Conservation (phyloP, 208 protist species). For the Blastocrithidia nonstop region DNA sequence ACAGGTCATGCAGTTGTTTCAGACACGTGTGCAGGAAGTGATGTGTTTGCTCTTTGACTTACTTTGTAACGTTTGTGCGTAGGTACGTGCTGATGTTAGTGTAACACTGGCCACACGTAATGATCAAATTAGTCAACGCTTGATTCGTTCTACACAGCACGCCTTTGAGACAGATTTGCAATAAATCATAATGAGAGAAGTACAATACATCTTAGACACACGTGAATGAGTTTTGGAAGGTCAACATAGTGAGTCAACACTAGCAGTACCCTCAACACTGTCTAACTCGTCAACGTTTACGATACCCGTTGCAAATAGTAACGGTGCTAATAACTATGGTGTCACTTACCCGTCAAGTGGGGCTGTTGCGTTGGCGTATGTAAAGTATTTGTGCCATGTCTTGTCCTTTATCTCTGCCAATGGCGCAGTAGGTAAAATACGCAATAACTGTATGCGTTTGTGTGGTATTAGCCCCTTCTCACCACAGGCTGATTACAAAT, state of each 20-base stretch:
- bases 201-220: constrained; percentile 37
- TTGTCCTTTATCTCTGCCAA: constrained; percentile 59
- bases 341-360: too few relatives aligned
- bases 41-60: background rate
- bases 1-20: background rate
- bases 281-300: too few relatives aligned
- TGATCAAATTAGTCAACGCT: constrained; percentile 28
- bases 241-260: constrained; percentile 13
- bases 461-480: constrained; percentile 81
- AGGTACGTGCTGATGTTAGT: constrained; percentile 23
- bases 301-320: too few relatives aligned
- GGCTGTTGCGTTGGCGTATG: constrained; percentile 57
- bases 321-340: too few relatives aligned
- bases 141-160: constrained; percentile 13
- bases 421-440: constrained; percentile 40
- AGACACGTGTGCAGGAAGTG: background rate
- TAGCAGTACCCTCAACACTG: too few relatives aligned
- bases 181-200: constrained; percentile 62
- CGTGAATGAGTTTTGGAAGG: constrained; percentile 38
- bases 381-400: constrained; percentile 51
- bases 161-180: constrained; percentile 48
- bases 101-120: constrained; percentile 49
- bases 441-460: constrained; percentile 81
- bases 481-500: constrained; percentile 21
- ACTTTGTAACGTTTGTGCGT: background rate